Evolutionary conservation across 306 rosid genomes (phyloP).

Genomic region (Begonia masoniana): DNA sequence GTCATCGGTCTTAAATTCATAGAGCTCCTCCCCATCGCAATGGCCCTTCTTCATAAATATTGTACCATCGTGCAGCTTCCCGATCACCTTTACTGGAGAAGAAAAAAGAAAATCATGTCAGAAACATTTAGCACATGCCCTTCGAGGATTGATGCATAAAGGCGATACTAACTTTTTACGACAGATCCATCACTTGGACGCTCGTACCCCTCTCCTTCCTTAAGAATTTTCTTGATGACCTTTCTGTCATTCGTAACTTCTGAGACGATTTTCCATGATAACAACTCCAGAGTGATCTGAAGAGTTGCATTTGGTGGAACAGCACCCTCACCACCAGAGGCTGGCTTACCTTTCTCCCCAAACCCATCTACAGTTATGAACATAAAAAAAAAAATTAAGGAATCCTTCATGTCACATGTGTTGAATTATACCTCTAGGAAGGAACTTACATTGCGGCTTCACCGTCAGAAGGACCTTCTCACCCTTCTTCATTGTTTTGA

Average conservation of each 20-base stretch:
- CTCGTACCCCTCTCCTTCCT: conserved; percentile 80
- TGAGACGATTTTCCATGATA: conserved; percentile 73
- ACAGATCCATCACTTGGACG: conserved; percentile 82
- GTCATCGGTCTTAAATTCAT: conserved; percentile 69
- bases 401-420: no score
- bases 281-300: conserved; percentile 53
- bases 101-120: conserved; percentile 3
- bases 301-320: conserved; percentile 74
- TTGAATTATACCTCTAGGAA: no score
- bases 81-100: conserved; percentile 52
- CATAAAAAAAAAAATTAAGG: background rate
- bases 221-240: conserved; percentile 53
- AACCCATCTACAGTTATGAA: conserved; percentile 45
- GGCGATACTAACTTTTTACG: conserved; percentile 18
- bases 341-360: conserved; percentile 66
- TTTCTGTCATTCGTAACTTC: conserved; percentile 61
- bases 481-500: conserved; percentile 84
- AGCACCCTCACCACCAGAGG: conserved; percentile 38
- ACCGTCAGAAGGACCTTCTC: conserved; percentile 65
- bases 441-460: conserved; percentile 54
- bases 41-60: conserved; percentile 44
- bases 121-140: background rate
- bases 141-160: background rate
- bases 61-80: conserved; percentile 66
- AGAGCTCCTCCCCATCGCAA: conserved; percentile 39